A percentile compares a stretch with the other conserved stretches of the same genome.
phyloP scores from a whole-genome alignment of 805 yeast genomes.

The Debaryomyces tyrocola region DNA sequence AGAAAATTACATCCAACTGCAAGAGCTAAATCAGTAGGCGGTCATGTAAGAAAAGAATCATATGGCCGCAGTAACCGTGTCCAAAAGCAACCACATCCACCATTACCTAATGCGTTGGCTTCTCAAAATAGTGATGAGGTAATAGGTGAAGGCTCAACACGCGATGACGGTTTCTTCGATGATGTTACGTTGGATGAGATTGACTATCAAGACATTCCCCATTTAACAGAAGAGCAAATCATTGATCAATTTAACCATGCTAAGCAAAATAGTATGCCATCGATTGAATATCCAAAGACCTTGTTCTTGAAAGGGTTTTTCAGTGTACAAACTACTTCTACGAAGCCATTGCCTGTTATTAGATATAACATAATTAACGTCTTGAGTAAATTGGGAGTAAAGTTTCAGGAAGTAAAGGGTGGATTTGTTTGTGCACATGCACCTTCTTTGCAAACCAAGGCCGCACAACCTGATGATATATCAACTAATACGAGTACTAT shows the following conservation, averaged over 20 bases:
- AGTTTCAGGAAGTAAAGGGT: conserved; percentile 86
- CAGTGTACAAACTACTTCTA: conserved; percentile 91
- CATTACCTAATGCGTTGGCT: conserved; percentile 43
- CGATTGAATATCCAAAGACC: conserved; percentile 90
- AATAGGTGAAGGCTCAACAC: conserved; percentile 16
- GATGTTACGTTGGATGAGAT: conserved; percentile 49
- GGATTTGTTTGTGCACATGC: conserved; percentile 84
- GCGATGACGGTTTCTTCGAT: conserved; percentile 59
- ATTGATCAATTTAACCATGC: conserved; percentile 51
- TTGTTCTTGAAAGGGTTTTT: conserved; percentile 90
- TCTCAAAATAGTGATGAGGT: conserved; percentile 47
- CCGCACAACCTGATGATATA: conserved; percentile 12
- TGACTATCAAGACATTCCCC: conserved; percentile 32
- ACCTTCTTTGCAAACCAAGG: conserved; percentile 40
- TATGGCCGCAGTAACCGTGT: conserved; percentile 13
- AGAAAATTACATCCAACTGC: conserved; percentile 72
- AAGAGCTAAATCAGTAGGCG: conserved; percentile 83
- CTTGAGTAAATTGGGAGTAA: conserved; percentile 72
- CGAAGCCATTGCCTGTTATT: conserved; percentile 86
- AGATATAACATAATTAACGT: conserved; percentile 81
- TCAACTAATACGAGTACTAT: background rate
- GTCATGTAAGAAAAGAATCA: conserved; percentile 67
- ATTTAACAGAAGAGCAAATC: conserved; percentile 40
- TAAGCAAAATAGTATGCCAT: conserved; percentile 81
- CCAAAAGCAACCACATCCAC: conserved; percentile 33